A percentile compares a stretch with the other conserved stretches of the same genome.
These are phyloP conservation scores for Tulasnella sp. DNA, from an alignment of 768 basidiomycete genomes.

Conservation along the genomic window DNA sequence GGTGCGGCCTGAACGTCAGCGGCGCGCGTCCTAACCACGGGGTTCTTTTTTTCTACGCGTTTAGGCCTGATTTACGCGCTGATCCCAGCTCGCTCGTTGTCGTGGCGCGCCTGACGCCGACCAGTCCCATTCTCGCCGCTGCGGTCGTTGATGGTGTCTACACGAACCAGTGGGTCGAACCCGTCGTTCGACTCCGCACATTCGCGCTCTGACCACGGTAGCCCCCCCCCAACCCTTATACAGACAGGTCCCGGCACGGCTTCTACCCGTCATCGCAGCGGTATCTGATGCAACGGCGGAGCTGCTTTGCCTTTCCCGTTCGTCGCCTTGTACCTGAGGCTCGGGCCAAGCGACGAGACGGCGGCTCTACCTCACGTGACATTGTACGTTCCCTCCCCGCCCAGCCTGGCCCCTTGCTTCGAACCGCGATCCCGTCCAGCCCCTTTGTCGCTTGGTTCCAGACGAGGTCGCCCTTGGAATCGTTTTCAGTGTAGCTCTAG, in stretches of 20 bases:
- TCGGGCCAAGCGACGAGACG: slow-evolving; percentile 55
- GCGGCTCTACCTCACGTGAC: slow-evolving; percentile 83
- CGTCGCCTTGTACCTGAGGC: slow-evolving; percentile 79
- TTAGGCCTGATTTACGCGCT: slow-evolving; percentile 83
- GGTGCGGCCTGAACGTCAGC: no score
- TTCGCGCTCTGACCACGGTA: no score
- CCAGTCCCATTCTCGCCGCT: slow-evolving; percentile 89
- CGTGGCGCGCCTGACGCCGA: slow-evolving; percentile 89
- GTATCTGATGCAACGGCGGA: slow-evolving; percentile 85
- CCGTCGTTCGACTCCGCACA: no score
- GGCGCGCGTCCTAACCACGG: no score
- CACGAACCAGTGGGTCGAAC: slow-evolving; percentile 54
- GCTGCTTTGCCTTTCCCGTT: slow-evolving; percentile 94
- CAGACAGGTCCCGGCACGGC: slow-evolving; percentile 55
- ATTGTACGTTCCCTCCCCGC: slow-evolving; percentile 54
- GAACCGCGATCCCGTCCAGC: neutral
- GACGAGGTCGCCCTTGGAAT: slow-evolving; percentile 77
- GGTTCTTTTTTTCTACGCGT: no score
- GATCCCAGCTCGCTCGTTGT: slow-evolving; percentile 83
- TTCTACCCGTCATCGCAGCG: slow-evolving; percentile 47
- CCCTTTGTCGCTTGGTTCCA: slow-evolving; percentile 37
- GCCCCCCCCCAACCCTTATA: no score
- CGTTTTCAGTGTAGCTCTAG: slow-evolving; percentile 69
- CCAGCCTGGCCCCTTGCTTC: slow-evolving; percentile 24
- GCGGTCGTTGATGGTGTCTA: slow-evolving; percentile 94